Evolutionary conservation across 257 asterid species (phyloP), one percentile per base, ranked within the genome.

Genomic region (Marsdenia floribunda): DNA sequence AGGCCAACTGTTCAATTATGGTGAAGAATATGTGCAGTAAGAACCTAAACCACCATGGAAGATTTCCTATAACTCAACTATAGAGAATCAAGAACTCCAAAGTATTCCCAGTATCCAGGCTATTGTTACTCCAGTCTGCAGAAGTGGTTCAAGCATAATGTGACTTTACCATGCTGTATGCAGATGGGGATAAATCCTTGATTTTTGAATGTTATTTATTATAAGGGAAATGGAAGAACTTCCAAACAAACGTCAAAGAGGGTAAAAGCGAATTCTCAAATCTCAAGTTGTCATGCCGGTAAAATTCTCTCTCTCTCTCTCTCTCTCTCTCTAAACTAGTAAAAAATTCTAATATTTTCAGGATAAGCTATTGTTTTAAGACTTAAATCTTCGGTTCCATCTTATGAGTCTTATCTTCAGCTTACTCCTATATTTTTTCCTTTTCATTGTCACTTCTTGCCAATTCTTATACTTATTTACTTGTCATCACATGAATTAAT

Each of bases 11-110:
- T 44, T 33, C 53, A 73, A 59, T 60, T 8, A 59, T 24, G 10
- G 24, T 59, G 44, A 26, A 60, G 61, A 46, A 73, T 26, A 67
- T 60, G 69, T 61, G 57, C 70, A 73, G 9, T 22, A 44, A 26
- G 35, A 21, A 22, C 24, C 49, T 50, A 37, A 59, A 1, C 33
- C 16, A 53, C n/a, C 21, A 59, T 14, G 40, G 58, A 42, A 59
- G 18, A 73, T 59, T 1, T 9, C 3, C 52, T 3, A 8, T 37
- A 15, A 61, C 60, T 22, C 42, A 59, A 60, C 47, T 9, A 46
- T 18, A 42, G 12, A n/a, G 40, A 40, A 72, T 8, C 38, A 53
- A 6, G 1, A 38, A 22, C 44, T 58, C 26, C 69, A 55, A 49
- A 0, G 7, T 11, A 24, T 60, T 60, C 35, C 3, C 26, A 57